Conservation (phyloP, 2,329 filamentous ascomycete genomes). For the Fusarium ambrosium region DNA sequence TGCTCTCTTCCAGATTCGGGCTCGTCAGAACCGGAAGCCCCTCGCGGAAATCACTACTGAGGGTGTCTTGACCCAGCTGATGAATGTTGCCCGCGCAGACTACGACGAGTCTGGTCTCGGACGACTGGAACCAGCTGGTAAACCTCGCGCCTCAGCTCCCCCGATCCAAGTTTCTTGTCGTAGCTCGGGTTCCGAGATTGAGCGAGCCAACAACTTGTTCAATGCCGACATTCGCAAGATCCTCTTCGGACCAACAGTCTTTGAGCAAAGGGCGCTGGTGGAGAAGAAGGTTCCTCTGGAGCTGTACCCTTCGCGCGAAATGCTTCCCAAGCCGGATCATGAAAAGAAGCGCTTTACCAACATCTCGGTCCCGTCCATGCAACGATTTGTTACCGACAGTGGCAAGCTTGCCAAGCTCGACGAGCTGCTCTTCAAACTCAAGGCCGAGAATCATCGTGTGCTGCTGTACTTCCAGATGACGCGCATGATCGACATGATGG, state of each 20-base stretch:
- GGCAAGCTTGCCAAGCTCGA: conserved; percentile 96
- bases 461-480: conserved; percentile 99
- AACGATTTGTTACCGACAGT: conserved; percentile 95
- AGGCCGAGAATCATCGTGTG: conserved; percentile 92
- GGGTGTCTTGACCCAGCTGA: conserved; percentile 79
- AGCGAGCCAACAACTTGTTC: conserved; percentile 83
- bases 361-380: conserved; percentile 95
- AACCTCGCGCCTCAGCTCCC: conserved; percentile 84
- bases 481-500: conserved; percentile 99
- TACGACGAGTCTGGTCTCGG: conserved; percentile 80
- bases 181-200: conserved; percentile 72
- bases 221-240: conserved; percentile 80
- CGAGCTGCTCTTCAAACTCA: conserved; percentile 87
- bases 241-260: conserved; percentile 74
- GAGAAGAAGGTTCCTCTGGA: conserved; percentile 76
- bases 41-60: conserved; percentile 78
- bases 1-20: conserved; percentile 84
- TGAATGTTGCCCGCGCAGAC: conserved; percentile 79
- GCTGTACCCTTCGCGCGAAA: conserved; percentile 71
- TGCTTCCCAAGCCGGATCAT: conserved; percentile 84
- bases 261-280: conserved; percentile 82
- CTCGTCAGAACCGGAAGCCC: conserved; percentile 75
- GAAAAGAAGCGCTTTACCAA: conserved; percentile 89
- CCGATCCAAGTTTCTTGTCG: conserved; percentile 86
- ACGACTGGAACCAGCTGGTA: conserved; percentile 83